These are phyloP conservation scores for Priceomyces haplophilus DNA, from an alignment of 805 yeast species.

Conservation along the genomic window DNA sequence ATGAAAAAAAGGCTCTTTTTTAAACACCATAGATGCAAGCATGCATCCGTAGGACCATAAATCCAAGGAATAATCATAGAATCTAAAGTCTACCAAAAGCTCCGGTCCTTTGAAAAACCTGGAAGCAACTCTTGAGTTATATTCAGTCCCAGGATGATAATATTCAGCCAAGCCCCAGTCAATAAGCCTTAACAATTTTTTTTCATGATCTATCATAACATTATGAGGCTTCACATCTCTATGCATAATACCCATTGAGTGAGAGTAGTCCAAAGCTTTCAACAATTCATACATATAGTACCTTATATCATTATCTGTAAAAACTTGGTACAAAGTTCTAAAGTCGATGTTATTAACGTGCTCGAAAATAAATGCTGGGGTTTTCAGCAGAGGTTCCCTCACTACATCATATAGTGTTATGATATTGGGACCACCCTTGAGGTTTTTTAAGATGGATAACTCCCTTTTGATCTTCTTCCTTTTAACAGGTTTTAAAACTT, in stretches of 20 bases:
- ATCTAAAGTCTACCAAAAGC: conserved; percentile 73
- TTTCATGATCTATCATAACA: conserved; percentile 83
- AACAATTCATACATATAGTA: conserved; percentile 81
- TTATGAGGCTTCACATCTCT: conserved; percentile 93
- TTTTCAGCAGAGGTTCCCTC: conserved; percentile 77
- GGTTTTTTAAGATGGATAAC: conserved; percentile 79
- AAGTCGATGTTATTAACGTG: conserved; percentile 82
- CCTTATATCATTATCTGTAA: conserved; percentile 70
- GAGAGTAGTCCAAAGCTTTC: conserved; percentile 81
- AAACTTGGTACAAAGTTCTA: conserved; percentile 78
- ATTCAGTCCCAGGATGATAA: conserved; percentile 85
- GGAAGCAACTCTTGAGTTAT: conserved; percentile 89
- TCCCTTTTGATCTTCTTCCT: conserved; percentile 90
- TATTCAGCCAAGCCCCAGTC: conserved; percentile 97
- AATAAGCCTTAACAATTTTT: conserved; percentile 62
- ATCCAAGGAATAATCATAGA: conserved; percentile 85
- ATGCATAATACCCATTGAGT: conserved; percentile 93
- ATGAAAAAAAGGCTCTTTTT: conserved; percentile 88
- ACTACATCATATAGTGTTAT: conserved; percentile 78
- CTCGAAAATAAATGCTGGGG: conserved; percentile 87
- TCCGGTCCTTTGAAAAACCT: conserved; percentile 93
- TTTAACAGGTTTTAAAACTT: conserved; percentile 90
- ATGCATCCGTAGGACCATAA: conserved; percentile 91
- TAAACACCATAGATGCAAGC: conserved; percentile 84
- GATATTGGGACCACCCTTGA: conserved; percentile 80